Percentiles rank a stretch among this genome's conserved stretches.
Evolutionary conservation across 73 alveolate species (phyloP).

Genomic region (Paramecium caudatum): DNA sequence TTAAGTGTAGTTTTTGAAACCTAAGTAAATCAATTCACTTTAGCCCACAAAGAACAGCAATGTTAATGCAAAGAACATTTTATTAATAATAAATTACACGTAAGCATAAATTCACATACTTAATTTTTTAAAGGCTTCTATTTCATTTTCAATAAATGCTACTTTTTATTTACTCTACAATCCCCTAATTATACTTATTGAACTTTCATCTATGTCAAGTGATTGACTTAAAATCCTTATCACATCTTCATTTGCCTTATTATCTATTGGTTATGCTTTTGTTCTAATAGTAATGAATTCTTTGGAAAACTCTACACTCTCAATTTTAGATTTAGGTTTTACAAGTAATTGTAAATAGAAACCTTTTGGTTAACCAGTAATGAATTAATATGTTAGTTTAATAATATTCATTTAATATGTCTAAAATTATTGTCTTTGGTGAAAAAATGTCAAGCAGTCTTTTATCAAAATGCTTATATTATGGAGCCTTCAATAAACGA

Average conservation of each 20-base stretch:
- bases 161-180: background rate
- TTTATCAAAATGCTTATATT: background rate
- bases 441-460: background rate
- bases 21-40: constrained; percentile 2
- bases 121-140: constrained; percentile 35
- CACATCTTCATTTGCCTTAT: background rate
- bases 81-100: constrained; percentile 26
- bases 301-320: background rate
- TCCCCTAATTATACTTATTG: constrained; percentile 2
- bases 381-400: constrained; percentile 9
- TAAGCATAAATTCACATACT: constrained; percentile 21
- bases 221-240: background rate
- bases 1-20: constrained; percentile 48
- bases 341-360: background rate
- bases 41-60: constrained; percentile 36
- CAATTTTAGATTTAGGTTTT: background rate
- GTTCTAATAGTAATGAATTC: background rate
- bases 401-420: constrained; percentile 42
- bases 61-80: constrained; percentile 19
- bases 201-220: background rate
- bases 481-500: constrained; percentile 42
- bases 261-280: constrained; percentile 5
- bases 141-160: constrained; percentile 28
- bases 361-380: constrained; percentile 35
- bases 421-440: constrained; percentile 38